Conservation (phyloP, 2,329 filamentous ascomycete genomes). For the Verticillium nonalfalfae region DNA sequence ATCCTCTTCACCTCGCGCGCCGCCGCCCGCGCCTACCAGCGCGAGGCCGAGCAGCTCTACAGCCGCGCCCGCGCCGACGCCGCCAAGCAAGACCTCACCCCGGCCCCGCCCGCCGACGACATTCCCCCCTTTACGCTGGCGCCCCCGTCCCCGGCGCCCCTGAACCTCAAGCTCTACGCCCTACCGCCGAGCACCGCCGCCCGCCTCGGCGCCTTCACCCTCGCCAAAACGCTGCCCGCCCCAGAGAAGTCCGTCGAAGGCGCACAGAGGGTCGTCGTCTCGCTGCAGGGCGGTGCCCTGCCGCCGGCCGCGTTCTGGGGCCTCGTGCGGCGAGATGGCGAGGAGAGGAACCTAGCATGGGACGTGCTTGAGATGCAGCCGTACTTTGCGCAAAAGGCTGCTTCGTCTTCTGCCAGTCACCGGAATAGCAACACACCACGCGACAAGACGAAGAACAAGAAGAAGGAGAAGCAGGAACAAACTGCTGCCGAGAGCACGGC, state of each 20-base stretch:
- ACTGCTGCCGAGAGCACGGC: background rate
- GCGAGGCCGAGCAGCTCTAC: slow-evolving; percentile 33
- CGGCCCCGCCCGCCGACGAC: slow-evolving; percentile 27
- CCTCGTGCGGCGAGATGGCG: slow-evolving; percentile 35
- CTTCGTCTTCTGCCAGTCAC: too few relatives aligned
- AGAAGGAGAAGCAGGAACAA: background rate
- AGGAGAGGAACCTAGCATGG: slow-evolving; percentile 21
- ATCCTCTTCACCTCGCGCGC: slow-evolving; percentile 57
- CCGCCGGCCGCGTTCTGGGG: slow-evolving; percentile 20
- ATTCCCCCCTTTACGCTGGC: slow-evolving; percentile 41
- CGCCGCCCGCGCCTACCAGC: slow-evolving; percentile 57
- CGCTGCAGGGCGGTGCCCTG: slow-evolving; percentile 24
- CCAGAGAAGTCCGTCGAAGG: slow-evolving; percentile 14
- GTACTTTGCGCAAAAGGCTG: slow-evolving; percentile 8
- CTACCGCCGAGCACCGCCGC: slow-evolving; percentile 20
- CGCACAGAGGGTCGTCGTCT: slow-evolving; percentile 25
- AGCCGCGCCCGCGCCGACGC: slow-evolving; percentile 20
- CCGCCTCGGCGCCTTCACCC: slow-evolving; percentile 7
- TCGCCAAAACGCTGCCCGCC: slow-evolving; percentile 7
- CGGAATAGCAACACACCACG: too few relatives aligned
- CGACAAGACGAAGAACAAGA: background rate
- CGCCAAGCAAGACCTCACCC: slow-evolving; percentile 27
- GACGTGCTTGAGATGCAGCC: slow-evolving; percentile 10
- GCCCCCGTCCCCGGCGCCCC: slow-evolving; percentile 27
- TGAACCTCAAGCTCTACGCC: slow-evolving; percentile 10